phyloP scores from a whole-genome alignment of 1,284 basidiomycete species.

The Rhodofomes roseus region DNA sequence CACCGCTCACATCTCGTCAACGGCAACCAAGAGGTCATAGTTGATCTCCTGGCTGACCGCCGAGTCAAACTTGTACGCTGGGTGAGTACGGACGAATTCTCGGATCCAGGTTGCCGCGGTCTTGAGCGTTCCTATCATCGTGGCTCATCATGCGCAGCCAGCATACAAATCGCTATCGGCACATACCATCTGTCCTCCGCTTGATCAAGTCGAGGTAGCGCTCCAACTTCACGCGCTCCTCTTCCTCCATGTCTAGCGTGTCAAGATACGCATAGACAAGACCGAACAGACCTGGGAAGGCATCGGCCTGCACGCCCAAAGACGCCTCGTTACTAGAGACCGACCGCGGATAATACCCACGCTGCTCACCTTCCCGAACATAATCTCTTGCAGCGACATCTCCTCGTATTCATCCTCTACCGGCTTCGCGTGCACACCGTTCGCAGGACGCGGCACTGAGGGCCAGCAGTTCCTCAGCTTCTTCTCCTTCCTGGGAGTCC shows the following conservation, averaged over 20 bases:
- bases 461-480: constrained; percentile 71
- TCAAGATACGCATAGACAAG: constrained; percentile 88
- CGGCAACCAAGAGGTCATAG: constrained; percentile 86
- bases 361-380: constrained; percentile 78
- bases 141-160: constrained; percentile 2
- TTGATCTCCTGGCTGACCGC: constrained; percentile 90
- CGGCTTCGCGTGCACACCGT: constrained; percentile 38
- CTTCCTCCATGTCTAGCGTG: constrained; percentile 75
- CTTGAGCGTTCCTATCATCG: constrained; percentile 62
- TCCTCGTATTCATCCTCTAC: constrained; percentile 88
- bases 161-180: not conserved
- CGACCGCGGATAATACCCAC: not conserved
- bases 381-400: constrained; percentile 91
- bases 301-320: constrained; percentile 38
- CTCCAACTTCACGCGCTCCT: constrained; percentile 64
- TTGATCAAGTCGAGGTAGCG: constrained; percentile 81
- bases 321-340: not conserved
- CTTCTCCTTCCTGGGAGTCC: constrained; percentile 47
- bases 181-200: constrained; percentile 77
- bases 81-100: constrained; percentile 86
- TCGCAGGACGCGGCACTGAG: constrained; percentile 46
- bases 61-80: constrained; percentile 88
- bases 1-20: constrained; percentile 84
- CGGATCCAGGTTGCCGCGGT: constrained; percentile 95
- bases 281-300: constrained; percentile 84